Evolutionary conservation across 768 basidiomycete genomes (phyloP).

Genomic region (Leccinum subtestaceum): DNA sequence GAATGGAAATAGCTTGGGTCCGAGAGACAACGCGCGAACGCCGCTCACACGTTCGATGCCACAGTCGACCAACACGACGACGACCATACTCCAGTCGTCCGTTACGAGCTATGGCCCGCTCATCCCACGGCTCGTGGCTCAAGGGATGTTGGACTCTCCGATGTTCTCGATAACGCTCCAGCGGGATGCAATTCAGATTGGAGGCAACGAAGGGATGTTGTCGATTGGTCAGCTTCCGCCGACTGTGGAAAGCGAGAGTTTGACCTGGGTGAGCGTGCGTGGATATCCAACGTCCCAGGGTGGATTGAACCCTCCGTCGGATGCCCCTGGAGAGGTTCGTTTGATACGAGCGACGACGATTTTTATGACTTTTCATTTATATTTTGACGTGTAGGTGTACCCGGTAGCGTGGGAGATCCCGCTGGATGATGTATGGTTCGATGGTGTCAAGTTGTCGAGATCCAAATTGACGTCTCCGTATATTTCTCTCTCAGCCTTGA

Average conservation of each 20-base stretch:
- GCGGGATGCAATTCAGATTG: conserved; percentile 64
- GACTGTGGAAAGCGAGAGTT: conserved; percentile 41
- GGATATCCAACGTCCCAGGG: conserved; percentile 49
- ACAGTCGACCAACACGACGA: conserved; percentile 6
- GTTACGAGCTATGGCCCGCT: conserved; percentile 45
- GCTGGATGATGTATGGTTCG: conserved; percentile 69
- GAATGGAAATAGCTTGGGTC: neutral
- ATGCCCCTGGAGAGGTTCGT: conserved; percentile 60
- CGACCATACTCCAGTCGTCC: conserved; percentile 38
- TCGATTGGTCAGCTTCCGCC: conserved; percentile 65
- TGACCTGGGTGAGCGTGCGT: conserved; percentile 69
- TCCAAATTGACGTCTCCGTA: conserved; percentile 48
- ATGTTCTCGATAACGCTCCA: conserved; percentile 63
- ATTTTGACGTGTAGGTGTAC: conserved; percentile 40
- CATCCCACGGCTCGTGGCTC: conserved; percentile 44
- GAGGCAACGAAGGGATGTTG: conserved; percentile 63
- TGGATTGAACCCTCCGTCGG: conserved; percentile 52
- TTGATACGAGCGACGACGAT: neutral
- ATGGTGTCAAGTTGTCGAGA: conserved; percentile 56
- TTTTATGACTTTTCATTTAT: conserved; percentile 1
- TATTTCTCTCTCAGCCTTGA: conserved; percentile 58
- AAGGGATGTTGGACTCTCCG: conserved; percentile 37
- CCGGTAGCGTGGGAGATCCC: conserved; percentile 71
- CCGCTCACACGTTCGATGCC: conserved; percentile 6
- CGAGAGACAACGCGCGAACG: conserved; percentile 1